Base-by-base conservation (phyloP, 2,329 filamentous ascomycete genomes). In the Alternaria arbusti region DNA sequence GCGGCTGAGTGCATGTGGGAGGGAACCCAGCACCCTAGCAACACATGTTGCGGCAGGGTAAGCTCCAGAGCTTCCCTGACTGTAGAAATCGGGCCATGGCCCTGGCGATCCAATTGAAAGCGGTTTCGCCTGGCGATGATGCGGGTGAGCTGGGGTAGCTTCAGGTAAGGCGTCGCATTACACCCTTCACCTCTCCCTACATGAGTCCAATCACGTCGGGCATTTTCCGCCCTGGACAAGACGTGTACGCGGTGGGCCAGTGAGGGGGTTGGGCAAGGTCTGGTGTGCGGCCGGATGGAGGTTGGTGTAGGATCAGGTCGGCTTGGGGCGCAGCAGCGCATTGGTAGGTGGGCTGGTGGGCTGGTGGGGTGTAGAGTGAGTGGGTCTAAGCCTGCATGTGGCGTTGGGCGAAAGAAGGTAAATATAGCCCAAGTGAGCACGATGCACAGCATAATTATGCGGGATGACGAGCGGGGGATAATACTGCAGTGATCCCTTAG, bases 251-350 rank as follows among this genome's bases (percentile, higher is more conserved):
- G 32, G 28, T 4, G 26, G 20, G 44, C 44, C 49, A 59, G 20
- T 45, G 15, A 40, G 30, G 13, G 11, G n/a, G 17, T 25, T 26
- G 15, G 28, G 22, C 11, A 6, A 44, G 32, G 8, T 50, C 49
- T 23, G 20, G 20, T 20, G 9, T 43, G 7, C 45, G 26, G 30
- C 60, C 25, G 44, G 28, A 63, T n/a, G 6, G 4, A 49, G 50
- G 25, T 17, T 50, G 54, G 44, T 13, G 30, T 59, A 62, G 66
- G 68, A 66, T 72, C 17, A 20, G 20, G 49, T 23, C 28, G 59
- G 61, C 64, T 68, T 32, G 71, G 70, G 74, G 74, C 74, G 73
- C 72, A 74, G 70, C 66, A 58, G 61, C 64, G 44, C 26, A 54
- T 47, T 49, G 54, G 59, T 47, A 47, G 43, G 61, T 54, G 51